Base-by-base conservation (phyloP, 768 basidiomycete genomes). In the Panaeolus papilionaceus region DNA sequence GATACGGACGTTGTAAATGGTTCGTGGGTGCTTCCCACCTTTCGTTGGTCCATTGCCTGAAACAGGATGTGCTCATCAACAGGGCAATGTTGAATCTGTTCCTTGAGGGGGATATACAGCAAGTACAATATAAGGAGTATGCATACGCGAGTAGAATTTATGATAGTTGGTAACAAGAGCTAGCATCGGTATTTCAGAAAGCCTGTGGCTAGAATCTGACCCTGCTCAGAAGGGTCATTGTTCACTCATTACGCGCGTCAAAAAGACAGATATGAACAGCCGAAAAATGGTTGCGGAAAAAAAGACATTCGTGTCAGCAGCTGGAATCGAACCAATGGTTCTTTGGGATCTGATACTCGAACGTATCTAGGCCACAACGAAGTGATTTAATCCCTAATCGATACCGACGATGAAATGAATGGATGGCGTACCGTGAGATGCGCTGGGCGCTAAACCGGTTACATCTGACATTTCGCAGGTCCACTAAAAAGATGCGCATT, bases 321-420 rank as follows among this genome's bases (percentile, higher is more conserved):
- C 76, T 75, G 76, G 75, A 77, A 75, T 77, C 76, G 75, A 75
- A 77, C 75, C 73, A 75, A 72, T 71, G 76, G 76, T 74, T 75
- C 74, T 71, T 76, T 74, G 74, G 75, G 38, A 18, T n/a, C 61
- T 7, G 3, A 63, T 33, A 33, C 5, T 33, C 5, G 33, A 33
- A 33, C 5, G 5, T 33, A 33, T 5, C 33, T 3, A 33, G 5
- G 33, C 75, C 75, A 75, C 75, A 76, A 76, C 73, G 75, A 76
- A 71, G 74, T 76, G 75, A 76, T 76, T 76, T 75, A 75, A 76
- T 74, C 75, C 73, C 75, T 75, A 76, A 76, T 76, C 75, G 75
- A 76, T 76, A 76, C 73, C 38, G 63, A 63, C 63, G 20, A 6
- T 26, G 47, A 49, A 6, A 18, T 44, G 11, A 6, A 18, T 18